Evolutionary conservation across 2,329 filamentous ascomycete genomes (phyloP), one percentile per base, ranked within the genome.

Genomic region (Pleochaeta shiraiana): DNA sequence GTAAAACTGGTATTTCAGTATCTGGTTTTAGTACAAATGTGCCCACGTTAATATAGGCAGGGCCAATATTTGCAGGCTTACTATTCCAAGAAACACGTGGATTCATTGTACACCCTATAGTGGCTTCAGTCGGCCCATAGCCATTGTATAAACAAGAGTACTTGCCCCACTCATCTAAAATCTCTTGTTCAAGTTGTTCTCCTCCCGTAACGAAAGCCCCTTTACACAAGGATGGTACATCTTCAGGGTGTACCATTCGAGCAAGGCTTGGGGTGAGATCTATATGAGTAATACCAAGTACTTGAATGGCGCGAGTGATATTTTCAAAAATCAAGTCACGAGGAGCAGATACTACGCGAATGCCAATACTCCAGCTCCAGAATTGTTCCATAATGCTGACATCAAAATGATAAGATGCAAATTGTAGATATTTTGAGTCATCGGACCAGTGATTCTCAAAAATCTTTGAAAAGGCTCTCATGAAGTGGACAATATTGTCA

Each of bases 121-220:
- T 96, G 0, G 89, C 87, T 73, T 96, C 92, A 0, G 91, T 96
- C 0, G 91, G 92, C 0, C 91, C 91, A 68, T 95, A 90, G 2
- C 90, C 90, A 70, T 96, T 96, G 76, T 95, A 92, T 16, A 97
- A 90, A 53, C 90, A 89, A 1, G 79, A 79, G 65, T 85, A 80
- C 0, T 85, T 79, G 0, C 91, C 91, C 91, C 92, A 96, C 0
- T 79, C 81, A 69, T 95, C 87, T 1, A 96, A 77, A 60, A 95
- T 95, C 67, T 95, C 91, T 70, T 93, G 88, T 69, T 89, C 91
- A 21, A 96, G 76, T 63, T 88, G 84, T 72, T 96, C 91, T 1
- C 91, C 91, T 7, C 92, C 91, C 0, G 91, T 95, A 68, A 96
- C 95, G 72, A 96, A 96, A 0, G 95, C 87, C 2, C 92, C 90